Evolutionary conservation across 139 green algal species (phyloP), one percentile per base, ranked within the genome.

Genomic region (Volvox africanus): DNA sequence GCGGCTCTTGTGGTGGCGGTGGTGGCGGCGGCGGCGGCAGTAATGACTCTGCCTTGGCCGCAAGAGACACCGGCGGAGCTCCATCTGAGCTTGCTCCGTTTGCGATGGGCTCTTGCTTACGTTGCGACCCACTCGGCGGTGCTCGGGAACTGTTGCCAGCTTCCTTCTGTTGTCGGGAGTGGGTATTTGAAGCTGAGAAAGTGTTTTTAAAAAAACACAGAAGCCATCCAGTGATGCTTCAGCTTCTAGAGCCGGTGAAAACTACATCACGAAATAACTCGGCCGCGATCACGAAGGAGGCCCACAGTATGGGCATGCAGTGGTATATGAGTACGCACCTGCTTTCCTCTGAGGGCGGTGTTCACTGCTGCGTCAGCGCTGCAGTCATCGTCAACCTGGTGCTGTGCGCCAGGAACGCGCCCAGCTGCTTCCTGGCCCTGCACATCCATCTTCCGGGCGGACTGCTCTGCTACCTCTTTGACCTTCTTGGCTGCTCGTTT

Each of bases 401-500:
- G 71, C 20, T 35, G 71, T 32, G 22, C 22, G 22, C 11, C 24
- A 28, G 26, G 24, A 35, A 21, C 18, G 26, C 1, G 26, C 17
- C 71, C 26, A 79, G 71, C 35, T 18, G 14, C 71, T 3, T 79
- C 22, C 6, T 75, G 67, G 22, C 67, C 6, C 67, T 12, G 24
- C 71, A 32, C 14, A 2, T 30, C 71, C 71, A 35, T 18, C 2
- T 35, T 32, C 28, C 71, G 20, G 26, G 71, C 14, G 1, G 21
- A 16, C 22, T 79, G 78, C 79, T 85, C 21, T 44, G 80, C 80
- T 55, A n/a, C 50, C 17, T 86, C 50, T n/a, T 44, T 37, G 24
- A 55, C 80, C 84, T 81, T 65, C 68, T 81, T 89, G 36, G 33
- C 32, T 2, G 62, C 33, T 6, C 65, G 62, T 62, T 79, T 79